Conservation (phyloP, 345 rosid species). For the Citrus sp. region DNA sequence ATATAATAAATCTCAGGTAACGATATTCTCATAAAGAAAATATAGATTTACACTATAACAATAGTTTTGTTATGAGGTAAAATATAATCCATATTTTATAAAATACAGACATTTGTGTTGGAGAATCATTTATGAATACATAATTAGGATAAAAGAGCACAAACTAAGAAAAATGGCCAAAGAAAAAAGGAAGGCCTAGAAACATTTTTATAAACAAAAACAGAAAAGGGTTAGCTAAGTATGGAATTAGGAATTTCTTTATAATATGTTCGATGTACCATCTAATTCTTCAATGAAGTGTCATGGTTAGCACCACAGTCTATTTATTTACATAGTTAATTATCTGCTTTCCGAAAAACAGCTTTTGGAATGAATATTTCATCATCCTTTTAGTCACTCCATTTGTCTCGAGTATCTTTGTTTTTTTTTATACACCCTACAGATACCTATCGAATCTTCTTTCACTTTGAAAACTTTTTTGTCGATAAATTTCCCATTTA, state of each 20-base stretch:
- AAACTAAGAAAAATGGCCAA: background rate
- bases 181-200: background rate
- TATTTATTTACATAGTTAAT: background rate
- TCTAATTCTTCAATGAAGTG: conserved; percentile 8
- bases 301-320: background rate
- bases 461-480: background rate
- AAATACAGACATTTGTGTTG: no score
- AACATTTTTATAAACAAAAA: background rate
- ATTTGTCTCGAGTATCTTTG: conserved; percentile 8
- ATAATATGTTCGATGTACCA: background rate
- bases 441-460: conserved; percentile 3
- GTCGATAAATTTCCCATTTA: background rate
- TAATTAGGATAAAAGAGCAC: background rate
- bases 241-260: background rate
- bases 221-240: background rate
- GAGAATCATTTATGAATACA: background rate
- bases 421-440: background rate
- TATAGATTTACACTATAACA: no score
- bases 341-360: background rate
- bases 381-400: conserved; percentile 13
- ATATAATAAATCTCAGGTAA: no score
- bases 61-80: no score
- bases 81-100: no score
- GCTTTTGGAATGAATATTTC: conserved; percentile 9
- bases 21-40: no score